Evolutionary conservation across 169 alveolate genomes (phyloP), one percentile per base, ranked within the genome.

Genomic region (Haemoproteus tartakovskyi): DNA sequence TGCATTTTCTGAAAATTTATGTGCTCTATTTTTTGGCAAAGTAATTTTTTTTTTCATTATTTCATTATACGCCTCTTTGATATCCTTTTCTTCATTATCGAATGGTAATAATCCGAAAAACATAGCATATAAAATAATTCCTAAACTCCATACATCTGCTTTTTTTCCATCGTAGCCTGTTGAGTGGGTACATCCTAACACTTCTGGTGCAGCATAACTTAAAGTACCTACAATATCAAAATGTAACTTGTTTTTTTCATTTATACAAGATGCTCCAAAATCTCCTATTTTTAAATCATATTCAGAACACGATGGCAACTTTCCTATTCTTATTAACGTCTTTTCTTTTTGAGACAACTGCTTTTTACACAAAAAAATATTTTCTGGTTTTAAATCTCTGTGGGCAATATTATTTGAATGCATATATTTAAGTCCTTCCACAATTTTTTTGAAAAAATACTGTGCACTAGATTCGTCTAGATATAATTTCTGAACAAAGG

Each of bases 71-170:
- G 90, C 90, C 9, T 81, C 89, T 24, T 80, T 78, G 9, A 88
- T 59, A 12, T 48, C 62, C 19, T 63, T 80, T 9, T 80, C 87
- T 67, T 90, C 93, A 59, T 95, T 97, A 82, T 95, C 98, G 86
- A 94, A 96, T 3, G 99, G 99, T 9, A 97, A 91, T 56, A 95
- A 92, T 0, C 99, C 99, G 85, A 97, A 96, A 40, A 97, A 85
- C 95, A 96, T 90, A 2, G 98, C 99, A 87, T 92, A 97, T 57
- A 97, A 83, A 21, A 97, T 94, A n/a, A 97, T 97, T 1, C 99
- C 99, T 56, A 96, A 89, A 33, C 98, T 92, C 99, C 99, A 97
- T 9, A 97, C 91, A 87, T 97, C 99, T 37, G 96, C 99, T 82
- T 95, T 90, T 11, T 93, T 88, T 3, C 99, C 98, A 24, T 89